These are phyloP conservation scores for Tricholoma flavovirens DNA, from an alignment of 768 basidiomycete species.

Conservation along the genomic window DNA sequence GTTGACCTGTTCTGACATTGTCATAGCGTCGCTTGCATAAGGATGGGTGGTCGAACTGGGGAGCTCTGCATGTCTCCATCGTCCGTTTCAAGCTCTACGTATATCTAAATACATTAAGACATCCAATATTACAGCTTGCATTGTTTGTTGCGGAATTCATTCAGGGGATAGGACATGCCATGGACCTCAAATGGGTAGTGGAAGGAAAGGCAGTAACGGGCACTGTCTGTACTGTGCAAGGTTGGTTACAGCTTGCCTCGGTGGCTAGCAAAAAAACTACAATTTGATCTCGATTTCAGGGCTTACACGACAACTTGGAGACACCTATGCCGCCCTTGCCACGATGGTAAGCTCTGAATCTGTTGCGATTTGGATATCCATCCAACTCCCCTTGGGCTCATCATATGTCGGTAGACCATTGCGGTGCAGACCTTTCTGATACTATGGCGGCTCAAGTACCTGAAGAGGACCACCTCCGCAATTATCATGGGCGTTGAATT, in stretches of 20 bases:
- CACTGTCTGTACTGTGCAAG: no score
- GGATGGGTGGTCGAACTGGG: background rate
- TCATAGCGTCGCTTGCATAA: background rate
- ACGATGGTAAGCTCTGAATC: constrained; percentile 28
- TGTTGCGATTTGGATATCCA: background rate
- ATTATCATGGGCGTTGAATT: constrained; percentile 25
- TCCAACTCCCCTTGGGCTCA: background rate
- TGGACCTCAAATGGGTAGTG: no score
- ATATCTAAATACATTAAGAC: background rate
- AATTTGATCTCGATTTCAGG: constrained; percentile 17
- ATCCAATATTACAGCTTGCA: no score
- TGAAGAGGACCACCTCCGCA: constrained; percentile 18
- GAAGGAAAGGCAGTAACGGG: no score
- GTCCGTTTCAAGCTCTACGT: background rate
- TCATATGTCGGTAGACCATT: constrained; percentile 26
- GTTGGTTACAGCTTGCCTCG: no score
- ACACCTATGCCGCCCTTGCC: constrained; percentile 34
- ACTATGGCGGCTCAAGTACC: constrained; percentile 29
- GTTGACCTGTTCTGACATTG: no score
- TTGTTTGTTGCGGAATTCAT: no score
- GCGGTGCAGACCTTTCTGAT: constrained; percentile 37
- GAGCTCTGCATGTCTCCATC: background rate
- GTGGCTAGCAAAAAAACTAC: background rate
- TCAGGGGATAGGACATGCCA: no score
- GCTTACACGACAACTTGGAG: constrained; percentile 36